Conservation (phyloP, 2,329 filamentous ascomycete genomes). For the Trichoderma atroviride region DNA sequence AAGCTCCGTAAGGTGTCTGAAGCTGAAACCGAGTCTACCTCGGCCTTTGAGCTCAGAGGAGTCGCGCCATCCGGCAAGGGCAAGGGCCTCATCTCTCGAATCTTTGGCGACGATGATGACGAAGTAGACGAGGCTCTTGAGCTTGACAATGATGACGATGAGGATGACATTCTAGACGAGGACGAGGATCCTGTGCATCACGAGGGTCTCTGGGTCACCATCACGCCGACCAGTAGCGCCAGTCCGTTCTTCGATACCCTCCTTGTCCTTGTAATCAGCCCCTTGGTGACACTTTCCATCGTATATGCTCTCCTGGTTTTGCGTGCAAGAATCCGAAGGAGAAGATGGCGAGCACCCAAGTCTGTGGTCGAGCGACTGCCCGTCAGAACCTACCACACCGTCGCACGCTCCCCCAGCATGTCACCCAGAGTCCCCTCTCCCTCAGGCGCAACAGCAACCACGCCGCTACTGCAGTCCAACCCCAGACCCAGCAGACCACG, state of each 20-base stretch:
- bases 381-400: slow-evolving; percentile 91
- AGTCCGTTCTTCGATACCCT: slow-evolving; percentile 96
- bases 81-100: slow-evolving; percentile 50
- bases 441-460: slow-evolving; percentile 69
- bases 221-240: slow-evolving; percentile 85
- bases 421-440: slow-evolving; percentile 64
- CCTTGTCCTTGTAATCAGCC: slow-evolving; percentile 93
- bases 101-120: slow-evolving; percentile 49
- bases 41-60: neutral
- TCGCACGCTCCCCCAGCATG: slow-evolving; percentile 61
- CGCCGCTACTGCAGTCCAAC: slow-evolving; percentile 72
- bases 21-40: slow-evolving; percentile 14
- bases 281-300: slow-evolving; percentile 86
- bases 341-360: slow-evolving; percentile 96
- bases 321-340: slow-evolving; percentile 82
- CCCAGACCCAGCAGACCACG: slow-evolving; percentile 54
- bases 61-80: slow-evolving; percentile 39
- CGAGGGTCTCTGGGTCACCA: slow-evolving; percentile 92
- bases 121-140: slow-evolving; percentile 33
- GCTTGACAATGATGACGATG: slow-evolving; percentile 31
- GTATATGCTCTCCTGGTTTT: slow-evolving; percentile 89
- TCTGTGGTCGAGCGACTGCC: slow-evolving; percentile 93
- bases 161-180: slow-evolving; percentile 28
- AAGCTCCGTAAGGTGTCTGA: slow-evolving; percentile 29
- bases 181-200: slow-evolving; percentile 38